A percentile compares a stretch with the other conserved stretches of the same genome.
phyloP scores from a whole-genome alignment of 805 yeast species.

The Naumovozyma baii region DNA sequence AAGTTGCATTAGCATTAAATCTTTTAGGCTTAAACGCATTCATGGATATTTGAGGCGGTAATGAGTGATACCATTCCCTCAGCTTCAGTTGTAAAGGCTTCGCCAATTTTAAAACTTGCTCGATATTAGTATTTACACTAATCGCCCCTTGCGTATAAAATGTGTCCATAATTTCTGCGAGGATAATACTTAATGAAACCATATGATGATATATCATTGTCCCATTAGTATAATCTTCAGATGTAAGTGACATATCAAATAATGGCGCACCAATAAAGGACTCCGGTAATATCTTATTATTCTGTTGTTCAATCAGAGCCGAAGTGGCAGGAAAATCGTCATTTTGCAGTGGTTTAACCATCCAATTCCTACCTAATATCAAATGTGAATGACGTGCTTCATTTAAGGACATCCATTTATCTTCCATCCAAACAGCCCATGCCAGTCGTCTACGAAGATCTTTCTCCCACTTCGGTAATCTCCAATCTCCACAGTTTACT shows the following conservation, averaged over 20 bases:
- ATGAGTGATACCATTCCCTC: slow-evolving; percentile 67
- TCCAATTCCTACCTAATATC: slow-evolving; percentile 66
- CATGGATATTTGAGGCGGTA: slow-evolving; percentile 59
- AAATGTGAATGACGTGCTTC: slow-evolving; percentile 83
- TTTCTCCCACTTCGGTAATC: slow-evolving; percentile 89
- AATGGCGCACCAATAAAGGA: slow-evolving; percentile 5
- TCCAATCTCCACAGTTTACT: slow-evolving; percentile 84
- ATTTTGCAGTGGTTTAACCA: slow-evolving; percentile 54
- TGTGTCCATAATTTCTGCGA: slow-evolving; percentile 61
- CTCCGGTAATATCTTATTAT: background rate
- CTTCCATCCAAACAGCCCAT: slow-evolving; percentile 92
- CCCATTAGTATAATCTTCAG: slow-evolving; percentile 60
- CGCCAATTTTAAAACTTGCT: slow-evolving; percentile 61
- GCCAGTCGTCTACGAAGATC: slow-evolving; percentile 80
- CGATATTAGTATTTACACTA: slow-evolving; percentile 46
- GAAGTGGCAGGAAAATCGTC: slow-evolving; percentile 73
- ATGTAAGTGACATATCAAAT: slow-evolving; percentile 23
- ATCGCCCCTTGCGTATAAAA: slow-evolving; percentile 66
- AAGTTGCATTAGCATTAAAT: slow-evolving; percentile 63
- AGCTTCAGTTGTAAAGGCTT: slow-evolving; percentile 69
- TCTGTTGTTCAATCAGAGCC: slow-evolving; percentile 10
- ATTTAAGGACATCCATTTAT: slow-evolving; percentile 77
- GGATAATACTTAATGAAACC: slow-evolving; percentile 55
- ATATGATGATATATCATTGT: slow-evolving; percentile 57
- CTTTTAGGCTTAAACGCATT: slow-evolving; percentile 47